Base-by-base conservation (phyloP, 495 filamentous ascomycete genomes). In the Aspergillus campestris region DNA sequence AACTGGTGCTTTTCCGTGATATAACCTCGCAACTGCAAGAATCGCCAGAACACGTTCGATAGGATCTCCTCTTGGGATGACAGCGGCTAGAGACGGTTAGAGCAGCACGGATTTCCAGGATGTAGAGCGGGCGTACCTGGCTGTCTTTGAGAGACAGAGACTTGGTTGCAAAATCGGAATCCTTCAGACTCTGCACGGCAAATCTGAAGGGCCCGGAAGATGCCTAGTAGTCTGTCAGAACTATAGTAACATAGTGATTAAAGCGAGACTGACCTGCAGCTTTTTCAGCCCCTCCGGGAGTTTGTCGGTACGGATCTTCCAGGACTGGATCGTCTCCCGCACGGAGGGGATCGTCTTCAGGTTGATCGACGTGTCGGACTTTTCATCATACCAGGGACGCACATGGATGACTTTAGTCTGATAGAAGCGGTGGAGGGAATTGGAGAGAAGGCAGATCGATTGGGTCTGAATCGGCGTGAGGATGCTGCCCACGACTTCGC, bases 11-110 rank as follows among this genome's bases (percentile, higher is more conserved):
- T 78, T 38, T 82, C 76, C 49, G 94, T 78, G 32, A 92, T 69
- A 52, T 94, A 97, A 8, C 79, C 88, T 38, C 90, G 83, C 34
- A 97, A 71, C 60, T 96, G 88, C 28, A 97, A 70, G 62, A 95
- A 91, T 34, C 87, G 79, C 84, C 87, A 95, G 39, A 88, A 64
- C 3, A 84, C 78, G 57, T 95, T 87, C 13, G 79, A 78, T 8
- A 83, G 63, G 38, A 97, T 77, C 51, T 94, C 78, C n/a, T 83
- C 73, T 46, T 77, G 72, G n/a, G 76, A 74, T 31, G 65, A 67
- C 11, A 71, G 38, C 13, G 43, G 39, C 70, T 73, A 33, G 42
- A 5, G 14, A n/a, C 2, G 18, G 34, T 47, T 27, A 52, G 55
- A 24, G 13, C 15, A 36, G 10, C 13, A 7, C 5, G 15, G 24